A percentile compares a stretch with the other conserved stretches of the same genome.
Evolutionary conservation across 1,284 basidiomycete species (phyloP).

Genomic region (Neotropicomus parvogracilis): DNA sequence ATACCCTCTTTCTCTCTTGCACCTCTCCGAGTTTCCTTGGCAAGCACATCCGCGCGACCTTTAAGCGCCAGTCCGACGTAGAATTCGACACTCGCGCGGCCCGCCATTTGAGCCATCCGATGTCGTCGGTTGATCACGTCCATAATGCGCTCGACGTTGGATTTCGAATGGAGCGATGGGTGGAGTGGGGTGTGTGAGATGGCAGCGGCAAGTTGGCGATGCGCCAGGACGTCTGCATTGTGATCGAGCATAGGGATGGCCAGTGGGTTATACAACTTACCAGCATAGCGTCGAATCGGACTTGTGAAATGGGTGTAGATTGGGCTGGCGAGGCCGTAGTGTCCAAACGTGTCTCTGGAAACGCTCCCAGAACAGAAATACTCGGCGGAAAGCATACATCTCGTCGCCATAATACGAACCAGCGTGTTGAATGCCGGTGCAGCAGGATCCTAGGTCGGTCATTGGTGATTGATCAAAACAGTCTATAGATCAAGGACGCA

Average conservation of each 20-base stretch:
- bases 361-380: conserved; percentile 98
- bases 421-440: conserved; percentile 95
- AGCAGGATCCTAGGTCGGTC: conserved; percentile 56
- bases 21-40: conserved; percentile 13
- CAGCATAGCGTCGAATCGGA: conserved; percentile 90
- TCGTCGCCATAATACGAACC: conserved; percentile 97
- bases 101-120: conserved; percentile 95
- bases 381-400: conserved; percentile 98
- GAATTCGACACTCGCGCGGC: conserved; percentile 94
- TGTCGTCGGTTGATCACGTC: conserved; percentile 91
- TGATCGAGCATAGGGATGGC: not conserved
- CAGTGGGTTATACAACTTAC: conserved; percentile 42
- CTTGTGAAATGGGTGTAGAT: conserved; percentile 99
- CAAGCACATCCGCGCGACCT: conserved; percentile 51
- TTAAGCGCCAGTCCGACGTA: conserved; percentile 94
- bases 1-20: conserved; percentile 37
- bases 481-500: conserved; percentile 38
- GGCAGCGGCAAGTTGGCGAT: conserved; percentile 90
- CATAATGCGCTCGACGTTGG: conserved; percentile 85
- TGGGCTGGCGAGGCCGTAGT: conserved; percentile 93
- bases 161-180: conserved; percentile 82
- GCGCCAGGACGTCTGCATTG: conserved; percentile 78
- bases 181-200: conserved; percentile 86
- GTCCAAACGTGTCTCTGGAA: conserved; percentile 87
- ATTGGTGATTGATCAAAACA: not conserved